Evolutionary conservation across 345 rosid genomes (phyloP), one percentile per base, ranked within the genome.

Genomic region (Crucihimalaya himalaica): DNA sequence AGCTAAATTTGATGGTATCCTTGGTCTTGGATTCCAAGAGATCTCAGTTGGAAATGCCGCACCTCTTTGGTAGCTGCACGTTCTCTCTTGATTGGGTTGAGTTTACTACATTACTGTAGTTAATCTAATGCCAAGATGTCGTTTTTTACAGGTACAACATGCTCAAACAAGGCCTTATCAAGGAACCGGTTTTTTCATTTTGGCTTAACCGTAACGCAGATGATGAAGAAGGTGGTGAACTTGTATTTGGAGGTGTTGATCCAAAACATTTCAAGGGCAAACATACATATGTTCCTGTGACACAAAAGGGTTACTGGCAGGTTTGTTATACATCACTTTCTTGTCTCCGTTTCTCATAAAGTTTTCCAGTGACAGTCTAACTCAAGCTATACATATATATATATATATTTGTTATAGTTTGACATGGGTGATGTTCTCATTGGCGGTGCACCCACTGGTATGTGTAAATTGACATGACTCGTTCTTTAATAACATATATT

Each of bases 241-340:
- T 95, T 50, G 96, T 95, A 37, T 95, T 95, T 83, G 99, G 98
- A 72, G 99, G 98, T 45, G 82, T 87, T 71, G 99, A 95, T 77
- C 88, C 88, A 20, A 84, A 74, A 2, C 99, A 95, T 80, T 92
- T 48, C 82, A 90, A 86, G 86, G 99, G 98, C 32, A 66, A 86
- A 69, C 98, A 92, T 78, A 95, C 91, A 35, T 92, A 83, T 32
- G 98, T 92, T 66, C 97, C 98, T 28, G 91, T 95, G 81, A 87
- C 96, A 23, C 84, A 70, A 74, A 90, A 95, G 79, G 99, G 99
- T 50, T 95, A 92, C 78, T 95, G 99, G 99, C 97, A 92, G 99
- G 99, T 95, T 63, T 23, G 83, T 73, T 20, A 52, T 72, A 60
- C 50, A 54, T 60, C 40, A 35, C 61, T 53, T 67, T 58, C 18